Evolutionary conservation across 805 yeast genomes (phyloP).

Genomic region (Candida stauntonica): DNA sequence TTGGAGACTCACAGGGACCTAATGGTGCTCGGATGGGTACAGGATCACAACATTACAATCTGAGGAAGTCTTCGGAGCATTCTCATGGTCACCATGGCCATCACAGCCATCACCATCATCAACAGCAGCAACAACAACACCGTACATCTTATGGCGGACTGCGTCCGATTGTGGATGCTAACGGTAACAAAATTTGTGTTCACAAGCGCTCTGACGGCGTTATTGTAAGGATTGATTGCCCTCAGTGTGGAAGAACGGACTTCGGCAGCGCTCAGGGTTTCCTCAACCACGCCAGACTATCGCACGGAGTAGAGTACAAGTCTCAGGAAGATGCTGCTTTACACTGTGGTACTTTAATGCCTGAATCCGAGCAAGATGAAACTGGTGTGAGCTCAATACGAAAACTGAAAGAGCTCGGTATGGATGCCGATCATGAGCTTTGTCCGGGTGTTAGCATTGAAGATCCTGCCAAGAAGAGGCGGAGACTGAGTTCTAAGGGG

Average conservation of each 20-base stretch:
- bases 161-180: constrained; percentile 43
- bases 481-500: constrained; percentile 10
- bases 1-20: too few relatives aligned
- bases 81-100: not conserved
- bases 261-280: constrained; percentile 81
- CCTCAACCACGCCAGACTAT: constrained; percentile 68
- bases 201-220: constrained; percentile 69
- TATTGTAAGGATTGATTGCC: constrained; percentile 63
- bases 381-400: constrained; percentile 40
- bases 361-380: constrained; percentile 52
- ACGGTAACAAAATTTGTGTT: constrained; percentile 43
- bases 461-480: constrained; percentile 19
- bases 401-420: constrained; percentile 31
- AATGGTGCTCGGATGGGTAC: not conserved
- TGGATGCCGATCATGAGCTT: constrained; percentile 41
- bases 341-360: constrained; percentile 54
- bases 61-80: not conserved
- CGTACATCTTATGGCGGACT: constrained; percentile 38
- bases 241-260: constrained; percentile 60
- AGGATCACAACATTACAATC: constrained; percentile 2
- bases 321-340: constrained; percentile 74
- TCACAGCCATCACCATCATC: constrained; percentile 5
- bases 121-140: constrained; percentile 29
- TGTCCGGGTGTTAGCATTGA: constrained; percentile 20
- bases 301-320: constrained; percentile 66